phyloP scores from a whole-genome alignment of 495 filamentous ascomycete genomes.

The Lasiosphaeria miniovina region DNA sequence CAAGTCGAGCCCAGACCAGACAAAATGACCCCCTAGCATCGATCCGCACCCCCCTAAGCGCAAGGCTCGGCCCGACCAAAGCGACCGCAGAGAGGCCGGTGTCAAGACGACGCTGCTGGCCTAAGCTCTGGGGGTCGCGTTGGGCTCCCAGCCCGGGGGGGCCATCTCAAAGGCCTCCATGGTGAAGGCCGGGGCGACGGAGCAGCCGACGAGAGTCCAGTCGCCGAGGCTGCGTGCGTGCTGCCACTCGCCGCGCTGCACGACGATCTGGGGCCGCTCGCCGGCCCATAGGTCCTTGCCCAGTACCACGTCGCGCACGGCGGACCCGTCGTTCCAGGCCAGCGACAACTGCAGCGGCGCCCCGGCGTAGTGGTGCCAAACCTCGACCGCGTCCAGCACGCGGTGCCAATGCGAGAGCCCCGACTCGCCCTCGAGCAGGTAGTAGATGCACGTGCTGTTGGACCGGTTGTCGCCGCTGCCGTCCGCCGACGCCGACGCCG shows the following conservation, averaged over 20 bases:
- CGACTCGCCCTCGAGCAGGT: conserved; percentile 41
- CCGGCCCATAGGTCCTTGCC: conserved; percentile 39
- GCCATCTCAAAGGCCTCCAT: conserved; percentile 40
- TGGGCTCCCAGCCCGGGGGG: conserved; percentile 33
- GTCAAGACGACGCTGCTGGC: not conserved
- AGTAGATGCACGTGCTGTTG: conserved; percentile 48
- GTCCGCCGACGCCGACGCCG: not conserved
- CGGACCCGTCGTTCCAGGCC: conserved; percentile 33
- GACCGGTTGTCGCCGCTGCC: conserved; percentile 31
- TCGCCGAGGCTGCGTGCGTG: conserved; percentile 38
- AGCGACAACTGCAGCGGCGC: conserved; percentile 42
- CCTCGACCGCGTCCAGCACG: conserved; percentile 41
- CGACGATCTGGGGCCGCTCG: conserved; percentile 42
- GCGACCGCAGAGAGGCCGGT: not conserved
- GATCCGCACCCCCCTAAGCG: no score
- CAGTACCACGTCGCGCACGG: conserved; percentile 28
- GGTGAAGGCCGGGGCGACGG: conserved; percentile 37
- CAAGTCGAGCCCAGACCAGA: not conserved
- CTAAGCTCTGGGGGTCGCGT: conserved; percentile 1
- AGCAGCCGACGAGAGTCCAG: conserved; percentile 48
- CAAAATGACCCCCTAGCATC: no score
- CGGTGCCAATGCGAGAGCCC: conserved; percentile 45
- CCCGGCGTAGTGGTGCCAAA: conserved; percentile 51
- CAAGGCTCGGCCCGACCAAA: no score
- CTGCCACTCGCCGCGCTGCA: conserved; percentile 43